A percentile compares a stretch with the other conserved stretches of the same genome.
Conservation (phyloP, 495 filamentous ascomycete species). For the Aspergillus affinis region DNA sequence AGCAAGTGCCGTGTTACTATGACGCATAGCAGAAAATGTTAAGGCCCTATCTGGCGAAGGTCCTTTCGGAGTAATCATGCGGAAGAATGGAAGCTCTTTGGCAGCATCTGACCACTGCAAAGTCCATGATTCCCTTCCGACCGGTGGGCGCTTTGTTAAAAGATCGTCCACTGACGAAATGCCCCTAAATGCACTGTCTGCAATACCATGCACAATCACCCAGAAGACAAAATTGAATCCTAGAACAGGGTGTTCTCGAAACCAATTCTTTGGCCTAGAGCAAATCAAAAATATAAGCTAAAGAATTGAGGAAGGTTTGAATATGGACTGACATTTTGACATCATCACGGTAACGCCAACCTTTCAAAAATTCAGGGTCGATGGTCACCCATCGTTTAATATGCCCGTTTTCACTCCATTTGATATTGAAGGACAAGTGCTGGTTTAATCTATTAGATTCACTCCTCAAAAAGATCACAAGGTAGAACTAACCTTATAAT, state of each 20-base stretch:
- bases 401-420: slow-evolving; percentile 9
- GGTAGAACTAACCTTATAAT: slow-evolving; percentile 17
- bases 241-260: slow-evolving; percentile 21
- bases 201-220: slow-evolving; percentile 19
- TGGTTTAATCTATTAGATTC: slow-evolving; percentile 7
- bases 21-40: slow-evolving; percentile 16
- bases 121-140: slow-evolving; percentile 24
- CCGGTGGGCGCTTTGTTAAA: slow-evolving; percentile 15
- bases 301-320: background rate
- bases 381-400: slow-evolving; percentile 23
- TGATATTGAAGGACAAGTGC: slow-evolving; percentile 21
- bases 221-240: slow-evolving; percentile 24
- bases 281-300: slow-evolving; percentile 5
- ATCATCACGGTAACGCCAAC: slow-evolving; percentile 16
- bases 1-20: slow-evolving; percentile 21
- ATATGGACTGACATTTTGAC: slow-evolving; percentile 11
- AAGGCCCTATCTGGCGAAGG: slow-evolving; percentile 6
- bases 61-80: slow-evolving; percentile 14
- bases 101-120: slow-evolving; percentile 14
- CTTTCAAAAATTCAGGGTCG: slow-evolving; percentile 23
- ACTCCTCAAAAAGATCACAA: background rate
- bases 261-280: slow-evolving; percentile 18
- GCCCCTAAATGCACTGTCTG: slow-evolving; percentile 26
- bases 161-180: slow-evolving; percentile 16
- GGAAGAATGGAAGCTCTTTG: slow-evolving; percentile 15